phyloP scores from a whole-genome alignment of 371 early-diverging fungal species.

The Paraphysoderma sedebokerense region DNA sequence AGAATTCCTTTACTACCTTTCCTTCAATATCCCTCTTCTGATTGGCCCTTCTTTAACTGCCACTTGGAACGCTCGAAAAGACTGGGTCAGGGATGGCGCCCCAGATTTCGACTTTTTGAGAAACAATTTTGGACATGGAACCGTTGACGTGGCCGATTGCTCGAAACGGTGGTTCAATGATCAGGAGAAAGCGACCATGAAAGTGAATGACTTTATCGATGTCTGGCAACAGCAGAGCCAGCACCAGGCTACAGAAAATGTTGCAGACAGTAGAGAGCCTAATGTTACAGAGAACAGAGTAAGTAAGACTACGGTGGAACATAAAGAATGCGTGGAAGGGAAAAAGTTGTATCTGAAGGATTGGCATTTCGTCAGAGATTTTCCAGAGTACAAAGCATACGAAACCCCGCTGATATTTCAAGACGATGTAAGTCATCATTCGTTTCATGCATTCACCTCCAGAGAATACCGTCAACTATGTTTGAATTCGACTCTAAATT shows the following conservation, averaged over 20 bases:
- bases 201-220: conserved; percentile 27
- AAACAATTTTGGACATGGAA: background rate
- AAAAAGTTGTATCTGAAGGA: conserved; percentile 42
- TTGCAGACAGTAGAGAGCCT: too few relatives aligned
- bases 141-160: background rate
- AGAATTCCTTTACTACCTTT: conserved; percentile 32
- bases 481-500: background rate
- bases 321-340: background rate
- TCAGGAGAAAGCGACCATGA: conserved; percentile 15
- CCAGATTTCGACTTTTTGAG: conserved; percentile 2
- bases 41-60: conserved; percentile 32
- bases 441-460: background rate
- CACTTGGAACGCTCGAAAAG: conserved; percentile 36
- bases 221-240: conserved; percentile 18
- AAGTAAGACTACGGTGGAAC: too few relatives aligned
- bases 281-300: too few relatives aligned
- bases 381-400: conserved; percentile 25
- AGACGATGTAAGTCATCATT: conserved; percentile 4
- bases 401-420: conserved; percentile 30
- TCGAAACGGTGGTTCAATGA: background rate
- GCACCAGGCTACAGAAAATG: background rate
- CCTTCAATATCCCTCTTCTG: conserved; percentile 38
- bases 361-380: conserved; percentile 39
- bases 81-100: conserved; percentile 28
- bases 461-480: background rate